A percentile compares a stretch with the other conserved stretches of the same genome.
Evolutionary conservation across 805 yeast genomes (phyloP).

Genomic region (Sugiyamaella floridensis): DNA sequence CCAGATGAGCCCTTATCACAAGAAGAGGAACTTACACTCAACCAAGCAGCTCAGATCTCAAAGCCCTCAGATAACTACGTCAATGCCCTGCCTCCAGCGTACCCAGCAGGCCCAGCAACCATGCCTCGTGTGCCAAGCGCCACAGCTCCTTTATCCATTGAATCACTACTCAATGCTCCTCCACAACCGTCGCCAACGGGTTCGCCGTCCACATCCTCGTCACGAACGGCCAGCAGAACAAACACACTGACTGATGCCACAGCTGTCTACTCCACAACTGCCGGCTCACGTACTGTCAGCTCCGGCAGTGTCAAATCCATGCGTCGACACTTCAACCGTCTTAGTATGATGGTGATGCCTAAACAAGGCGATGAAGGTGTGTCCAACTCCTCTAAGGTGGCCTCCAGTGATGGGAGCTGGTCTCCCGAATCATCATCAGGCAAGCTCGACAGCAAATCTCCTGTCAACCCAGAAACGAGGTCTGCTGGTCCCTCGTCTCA

Average conservation of each 20-base stretch:
- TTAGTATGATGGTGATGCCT: neutral
- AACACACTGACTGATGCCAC: neutral
- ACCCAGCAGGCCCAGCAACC: neutral
- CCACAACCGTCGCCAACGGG: slow-evolving; percentile 1
- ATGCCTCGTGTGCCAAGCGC: slow-evolving; percentile 8
- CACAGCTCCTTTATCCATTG: slow-evolving; percentile 18
- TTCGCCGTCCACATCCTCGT: neutral
- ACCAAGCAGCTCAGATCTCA: slow-evolving; percentile 15
- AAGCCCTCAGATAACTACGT: slow-evolving; percentile 12
- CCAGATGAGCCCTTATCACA: slow-evolving; percentile 18
- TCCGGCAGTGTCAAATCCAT: neutral
- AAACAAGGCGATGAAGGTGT: neutral
- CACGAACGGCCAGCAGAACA: neutral
- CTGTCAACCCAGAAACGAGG: neutral
- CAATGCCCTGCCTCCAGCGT: slow-evolving; percentile 1
- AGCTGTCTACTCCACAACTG: neutral
- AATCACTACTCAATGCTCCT: slow-evolving; percentile 7
- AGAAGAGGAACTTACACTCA: slow-evolving; percentile 20
- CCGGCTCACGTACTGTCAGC: neutral
- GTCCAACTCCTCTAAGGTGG: neutral
- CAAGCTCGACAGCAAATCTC: neutral
- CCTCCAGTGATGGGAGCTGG: neutral
- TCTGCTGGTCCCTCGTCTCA: neutral
- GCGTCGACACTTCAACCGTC: neutral
- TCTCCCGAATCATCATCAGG: neutral